These are phyloP conservation scores for Cryphonectria radicalis DNA, from an alignment of 2,329 filamentous ascomycete species.

Conservation along the genomic window DNA sequence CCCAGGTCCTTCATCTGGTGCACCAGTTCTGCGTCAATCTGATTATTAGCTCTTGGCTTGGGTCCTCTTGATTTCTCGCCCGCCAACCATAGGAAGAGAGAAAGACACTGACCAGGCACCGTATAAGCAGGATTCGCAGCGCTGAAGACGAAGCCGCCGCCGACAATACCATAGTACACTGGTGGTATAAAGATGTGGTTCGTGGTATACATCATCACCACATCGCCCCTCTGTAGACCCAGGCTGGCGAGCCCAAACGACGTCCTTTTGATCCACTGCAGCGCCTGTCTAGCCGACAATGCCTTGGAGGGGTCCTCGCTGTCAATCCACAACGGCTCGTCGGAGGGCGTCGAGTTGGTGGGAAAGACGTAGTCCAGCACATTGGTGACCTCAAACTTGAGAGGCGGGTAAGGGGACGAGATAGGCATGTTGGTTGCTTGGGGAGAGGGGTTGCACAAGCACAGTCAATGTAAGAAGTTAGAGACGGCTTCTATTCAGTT, in stretches of 20 bases:
- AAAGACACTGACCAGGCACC: conserved; percentile 43
- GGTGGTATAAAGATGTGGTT: conserved; percentile 61
- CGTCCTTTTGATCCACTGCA: conserved; percentile 57
- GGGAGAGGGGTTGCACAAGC: no score
- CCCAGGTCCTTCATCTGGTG: conserved; percentile 57
- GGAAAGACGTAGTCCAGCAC: conserved; percentile 45
- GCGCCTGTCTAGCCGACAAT: conserved; percentile 51
- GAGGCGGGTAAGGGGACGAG: conserved; percentile 46
- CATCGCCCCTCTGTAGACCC: conserved; percentile 52
- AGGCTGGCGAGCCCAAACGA: conserved; percentile 51
- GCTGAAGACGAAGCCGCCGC: conserved; percentile 57
- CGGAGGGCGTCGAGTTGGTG: conserved; percentile 38
- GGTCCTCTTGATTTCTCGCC: background rate
- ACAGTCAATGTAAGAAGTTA: no score
- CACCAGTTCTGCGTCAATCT: conserved; percentile 49
- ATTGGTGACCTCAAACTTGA: conserved; percentile 52
- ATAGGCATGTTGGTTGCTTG: conserved; percentile 42
- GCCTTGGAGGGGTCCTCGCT: conserved; percentile 47
- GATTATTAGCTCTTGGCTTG: background rate
- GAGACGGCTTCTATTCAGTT: background rate
- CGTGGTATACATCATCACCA: conserved; percentile 57
- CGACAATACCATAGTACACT: conserved; percentile 57
- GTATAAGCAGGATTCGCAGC: conserved; percentile 59
- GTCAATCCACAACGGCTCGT: conserved; percentile 59
- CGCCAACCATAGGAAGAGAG: background rate